Evolutionary conservation across 1,284 basidiomycete genomes (phyloP).

Genomic region (Heterobasidion annosum): DNA sequence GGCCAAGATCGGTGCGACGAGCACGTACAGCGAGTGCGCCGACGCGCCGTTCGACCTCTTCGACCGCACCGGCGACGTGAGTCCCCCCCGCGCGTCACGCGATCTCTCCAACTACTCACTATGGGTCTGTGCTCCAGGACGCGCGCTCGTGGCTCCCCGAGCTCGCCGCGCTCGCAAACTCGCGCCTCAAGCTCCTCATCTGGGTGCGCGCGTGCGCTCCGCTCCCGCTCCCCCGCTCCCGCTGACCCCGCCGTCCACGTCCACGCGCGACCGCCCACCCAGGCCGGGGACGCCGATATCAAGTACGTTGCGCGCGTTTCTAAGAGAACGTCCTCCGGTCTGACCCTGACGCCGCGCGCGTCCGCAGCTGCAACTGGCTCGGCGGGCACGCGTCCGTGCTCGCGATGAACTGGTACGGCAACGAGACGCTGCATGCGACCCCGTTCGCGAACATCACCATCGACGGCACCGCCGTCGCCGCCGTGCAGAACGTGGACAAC

Average conservation of each 20-base stretch:
- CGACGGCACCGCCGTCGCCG: constrained; percentile 1
- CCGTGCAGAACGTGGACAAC: background rate
- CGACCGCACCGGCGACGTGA: constrained; percentile 28
- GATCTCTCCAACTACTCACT: too few species aligned
- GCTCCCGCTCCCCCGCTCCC: background rate
- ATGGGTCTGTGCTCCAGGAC: too few species aligned
- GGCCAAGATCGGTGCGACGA: constrained; percentile 41
- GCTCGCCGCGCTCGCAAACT: constrained; percentile 41
- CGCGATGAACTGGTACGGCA: constrained; percentile 1
- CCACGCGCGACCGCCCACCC: too few species aligned
- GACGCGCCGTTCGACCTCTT: constrained; percentile 31
- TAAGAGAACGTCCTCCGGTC: too few species aligned
- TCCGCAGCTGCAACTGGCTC: constrained; percentile 1
- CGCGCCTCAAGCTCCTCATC: constrained; percentile 45
- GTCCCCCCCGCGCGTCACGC: too few species aligned
- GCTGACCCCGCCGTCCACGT: too few species aligned
- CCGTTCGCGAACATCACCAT: background rate
- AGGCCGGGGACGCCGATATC: constrained; percentile 1
- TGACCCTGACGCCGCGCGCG: background rate
- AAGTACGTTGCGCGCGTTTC: background rate
- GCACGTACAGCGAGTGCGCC: constrained; percentile 37
- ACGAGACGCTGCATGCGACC: background rate
- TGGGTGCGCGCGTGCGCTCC: constrained; percentile 33
- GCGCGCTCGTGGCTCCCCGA: constrained; percentile 45
- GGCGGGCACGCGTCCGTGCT: background rate